phyloP scores from a whole-genome alignment of 176 grass and related monocot genomes.

The Cenchrus americanus region DNA sequence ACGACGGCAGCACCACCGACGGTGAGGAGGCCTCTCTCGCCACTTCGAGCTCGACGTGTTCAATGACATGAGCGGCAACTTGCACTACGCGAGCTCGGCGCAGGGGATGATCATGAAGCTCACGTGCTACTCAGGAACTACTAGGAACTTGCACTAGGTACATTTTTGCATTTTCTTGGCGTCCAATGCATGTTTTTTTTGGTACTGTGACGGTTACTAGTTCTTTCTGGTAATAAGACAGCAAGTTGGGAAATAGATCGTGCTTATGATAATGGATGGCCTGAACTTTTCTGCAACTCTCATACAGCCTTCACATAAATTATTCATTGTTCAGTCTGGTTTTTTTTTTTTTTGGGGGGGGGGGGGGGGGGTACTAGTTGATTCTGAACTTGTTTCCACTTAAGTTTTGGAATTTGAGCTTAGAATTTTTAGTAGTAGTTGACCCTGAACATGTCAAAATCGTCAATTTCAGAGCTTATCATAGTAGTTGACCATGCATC shows the following conservation, averaged over 20 bases:
- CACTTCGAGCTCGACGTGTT: slow-evolving; percentile 35
- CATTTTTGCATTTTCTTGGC: not conserved
- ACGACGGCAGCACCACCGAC: not conserved
- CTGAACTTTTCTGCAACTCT: too few species aligned
- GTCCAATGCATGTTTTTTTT: not conserved
- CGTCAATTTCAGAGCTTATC: not conserved
- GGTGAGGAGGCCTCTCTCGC: not conserved
- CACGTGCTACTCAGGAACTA: slow-evolving; percentile 47
- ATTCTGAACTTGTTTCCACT: not conserved
- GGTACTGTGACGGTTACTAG: not conserved
- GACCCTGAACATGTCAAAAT: not conserved
- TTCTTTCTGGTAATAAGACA: slow-evolving; percentile 11
- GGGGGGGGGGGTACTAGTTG: not conserved
- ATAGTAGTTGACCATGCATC: slow-evolving; percentile 4
- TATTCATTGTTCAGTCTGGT: not conserved
- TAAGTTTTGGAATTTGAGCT: not conserved
- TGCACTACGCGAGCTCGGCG: slow-evolving; percentile 73
- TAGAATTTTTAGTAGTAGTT: not conserved
- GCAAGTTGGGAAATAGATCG: slow-evolving; percentile 16
- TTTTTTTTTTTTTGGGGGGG: too few species aligned
- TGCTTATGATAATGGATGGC: not conserved
- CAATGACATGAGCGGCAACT: slow-evolving; percentile 52
- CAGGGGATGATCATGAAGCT: slow-evolving; percentile 59
- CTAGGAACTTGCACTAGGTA: not conserved
- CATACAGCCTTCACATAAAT: not conserved